These are phyloP conservation scores for Trichosporon sp. DNA, from an alignment of 1,284 basidiomycete species.

Conservation along the genomic window DNA sequence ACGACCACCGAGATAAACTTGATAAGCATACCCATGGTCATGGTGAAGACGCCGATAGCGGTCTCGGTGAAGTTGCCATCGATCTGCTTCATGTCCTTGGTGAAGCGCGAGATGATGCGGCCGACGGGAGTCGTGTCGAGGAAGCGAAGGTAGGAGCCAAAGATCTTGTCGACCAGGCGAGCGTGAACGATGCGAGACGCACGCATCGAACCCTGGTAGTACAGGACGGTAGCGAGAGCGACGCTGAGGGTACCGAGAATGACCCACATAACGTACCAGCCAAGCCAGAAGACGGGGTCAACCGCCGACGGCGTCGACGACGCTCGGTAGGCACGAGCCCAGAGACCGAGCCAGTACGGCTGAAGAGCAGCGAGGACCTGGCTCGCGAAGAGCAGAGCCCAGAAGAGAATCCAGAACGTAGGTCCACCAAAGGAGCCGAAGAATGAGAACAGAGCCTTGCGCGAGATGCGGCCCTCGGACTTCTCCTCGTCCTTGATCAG, in stretches of 20 bases:
- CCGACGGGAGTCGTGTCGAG: conserved; percentile 59
- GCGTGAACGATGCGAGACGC: conserved; percentile 60
- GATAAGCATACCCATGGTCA: conserved; percentile 48
- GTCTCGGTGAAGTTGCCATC: conserved; percentile 46
- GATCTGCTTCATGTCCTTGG: conserved; percentile 56
- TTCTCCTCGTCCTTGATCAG: conserved; percentile 61
- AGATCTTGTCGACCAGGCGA: conserved; percentile 57
- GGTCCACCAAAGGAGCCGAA: conserved; percentile 50
- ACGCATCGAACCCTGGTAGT: conserved; percentile 52
- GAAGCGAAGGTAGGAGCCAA: conserved; percentile 59
- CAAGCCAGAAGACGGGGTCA: conserved; percentile 52
- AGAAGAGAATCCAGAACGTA: conserved; percentile 49
- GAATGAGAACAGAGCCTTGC: conserved; percentile 49
- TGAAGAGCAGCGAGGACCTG: conserved; percentile 50
- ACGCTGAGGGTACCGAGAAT: conserved; percentile 33
- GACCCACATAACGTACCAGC: conserved; percentile 52
- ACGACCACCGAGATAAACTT: conserved; percentile 54
- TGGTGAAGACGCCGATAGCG: conserved; percentile 39
- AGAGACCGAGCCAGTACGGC: conserved; percentile 60
- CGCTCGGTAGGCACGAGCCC: conserved; percentile 57
- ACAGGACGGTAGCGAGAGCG: conserved; percentile 41
- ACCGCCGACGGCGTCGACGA: conserved; percentile 35
- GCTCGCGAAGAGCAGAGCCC: conserved; percentile 33
- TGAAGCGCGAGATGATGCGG: conserved; percentile 60
- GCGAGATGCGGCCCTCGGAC: conserved; percentile 56